Evolutionary conservation across 208 protist genomes (phyloP), one percentile per base, ranked within the genome.

Genomic region (Leishmania braziliensis): DNA sequence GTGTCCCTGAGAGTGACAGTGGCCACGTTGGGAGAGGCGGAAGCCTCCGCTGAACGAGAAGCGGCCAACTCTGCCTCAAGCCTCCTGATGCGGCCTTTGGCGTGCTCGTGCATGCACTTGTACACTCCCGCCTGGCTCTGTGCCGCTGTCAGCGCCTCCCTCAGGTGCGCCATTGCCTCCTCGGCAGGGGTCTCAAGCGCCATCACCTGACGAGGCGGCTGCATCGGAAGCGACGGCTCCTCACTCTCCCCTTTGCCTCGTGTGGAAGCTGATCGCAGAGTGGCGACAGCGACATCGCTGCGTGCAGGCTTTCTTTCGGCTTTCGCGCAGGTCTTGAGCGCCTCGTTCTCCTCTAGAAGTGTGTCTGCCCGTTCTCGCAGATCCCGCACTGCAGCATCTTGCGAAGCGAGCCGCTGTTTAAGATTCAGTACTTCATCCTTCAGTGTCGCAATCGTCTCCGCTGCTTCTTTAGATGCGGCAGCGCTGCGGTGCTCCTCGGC

Each of bases 51-150:
- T 50, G 68, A 16, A 5, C 9, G 8, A 53, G 43, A 53, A 51
- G 33, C 68, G 23, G 68, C 46, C 54, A 83, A 33, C 73, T 86
- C 75, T 18, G 60, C 63, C 56, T 88, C 77, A 36, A 82, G 82
- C 50, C 71, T 58, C 71, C 65, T 54, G n/a, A 75, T 60, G 63
- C 60, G 77, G 43, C n/a, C 66, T 46, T 84, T 36, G 36, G 82
- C 84, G 9, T 79, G 46, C 39, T 70, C 73, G 56, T 83, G n/a
- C 68, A 79, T 77, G 48, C 62, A 77, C 62, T 82, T 78, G 60
- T 80, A 73, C 26, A 73, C 63, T 2, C 20, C 50, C 10, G 66
- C 56, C 54, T 78, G 60, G 18, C 46, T 20, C 54, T 82, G 73
- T 68, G 80, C 72, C 6, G 73, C 71, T 39, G 71, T 51, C 12